Conservation (phyloP, 2,329 filamentous ascomycete species). For the Daldinia sp. region DNA sequence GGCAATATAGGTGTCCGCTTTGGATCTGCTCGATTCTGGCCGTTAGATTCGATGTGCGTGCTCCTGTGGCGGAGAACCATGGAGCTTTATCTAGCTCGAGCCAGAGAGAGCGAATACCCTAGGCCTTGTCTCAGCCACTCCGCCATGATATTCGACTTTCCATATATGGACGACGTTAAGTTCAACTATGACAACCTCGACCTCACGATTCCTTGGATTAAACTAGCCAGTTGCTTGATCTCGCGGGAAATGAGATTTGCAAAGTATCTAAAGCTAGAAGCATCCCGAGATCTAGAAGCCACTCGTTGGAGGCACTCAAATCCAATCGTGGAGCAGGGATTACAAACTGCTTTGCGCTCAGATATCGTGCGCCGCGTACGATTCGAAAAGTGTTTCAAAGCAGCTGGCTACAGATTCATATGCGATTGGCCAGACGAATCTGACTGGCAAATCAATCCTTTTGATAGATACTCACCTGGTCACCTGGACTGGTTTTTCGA, state of each 20-base stretch:
- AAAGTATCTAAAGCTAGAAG: neutral
- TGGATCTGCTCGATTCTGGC: neutral
- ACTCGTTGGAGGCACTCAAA: conserved; percentile 4
- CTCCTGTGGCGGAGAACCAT: neutral
- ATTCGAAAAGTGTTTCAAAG: neutral
- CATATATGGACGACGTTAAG: neutral
- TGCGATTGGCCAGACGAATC: neutral
- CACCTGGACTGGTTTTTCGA: neutral
- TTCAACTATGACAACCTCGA: neutral
- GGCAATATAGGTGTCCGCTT: neutral
- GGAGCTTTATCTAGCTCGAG: neutral
- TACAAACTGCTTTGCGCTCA: conserved; percentile 17
- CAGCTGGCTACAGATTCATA: neutral
- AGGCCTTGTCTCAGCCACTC: neutral
- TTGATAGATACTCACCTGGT: neutral
- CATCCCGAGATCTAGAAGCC: conserved; percentile 8
- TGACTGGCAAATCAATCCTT: neutral
- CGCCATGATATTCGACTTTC: neutral
- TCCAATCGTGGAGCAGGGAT: conserved; percentile 15
- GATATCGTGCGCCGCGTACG: conserved; percentile 10
- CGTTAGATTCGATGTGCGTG: neutral
- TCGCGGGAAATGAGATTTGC: neutral
- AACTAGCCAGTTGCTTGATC: neutral
- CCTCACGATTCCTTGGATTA: neutral
- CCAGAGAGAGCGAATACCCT: neutral